Percentiles rank a stretch among this genome's conserved stretches.
These are phyloP conservation scores for Lentinula boryana DNA, from an alignment of 768 basidiomycete species.

Conservation along the genomic window DNA sequence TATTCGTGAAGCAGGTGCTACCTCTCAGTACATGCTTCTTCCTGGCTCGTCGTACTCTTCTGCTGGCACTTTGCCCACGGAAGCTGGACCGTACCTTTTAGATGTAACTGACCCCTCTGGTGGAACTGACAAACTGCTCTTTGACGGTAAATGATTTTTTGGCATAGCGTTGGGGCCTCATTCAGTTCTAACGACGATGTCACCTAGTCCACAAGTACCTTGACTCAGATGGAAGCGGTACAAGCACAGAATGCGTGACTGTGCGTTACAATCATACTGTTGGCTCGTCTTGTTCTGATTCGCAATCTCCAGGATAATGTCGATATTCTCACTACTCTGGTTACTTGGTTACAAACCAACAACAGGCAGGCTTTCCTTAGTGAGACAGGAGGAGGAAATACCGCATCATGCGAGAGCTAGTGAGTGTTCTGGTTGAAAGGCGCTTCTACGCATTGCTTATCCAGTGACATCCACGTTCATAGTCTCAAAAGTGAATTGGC, in stretches of 20 bases:
- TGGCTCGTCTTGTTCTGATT: background rate
- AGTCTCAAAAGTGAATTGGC: slow-evolving; percentile 38
- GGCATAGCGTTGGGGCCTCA: too few relatives aligned
- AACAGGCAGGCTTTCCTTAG: slow-evolving; percentile 27
- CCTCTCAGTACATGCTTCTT: slow-evolving; percentile 47
- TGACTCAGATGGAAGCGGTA: slow-evolving; percentile 45
- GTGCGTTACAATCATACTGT: slow-evolving; percentile 9
- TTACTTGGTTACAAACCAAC: slow-evolving; percentile 31
- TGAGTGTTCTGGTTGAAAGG: slow-evolving; percentile 25
- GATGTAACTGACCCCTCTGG: slow-evolving; percentile 37
- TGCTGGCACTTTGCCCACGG: slow-evolving; percentile 29
- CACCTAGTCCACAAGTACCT: slow-evolving; percentile 50
- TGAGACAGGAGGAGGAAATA: slow-evolving; percentile 54
- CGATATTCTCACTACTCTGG: slow-evolving; percentile 34
- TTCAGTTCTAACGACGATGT: background rate
- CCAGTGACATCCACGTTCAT: background rate
- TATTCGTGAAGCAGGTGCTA: slow-evolving; percentile 52
- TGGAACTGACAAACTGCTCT: slow-evolving; percentile 36
- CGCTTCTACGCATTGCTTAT: slow-evolving; percentile 18
- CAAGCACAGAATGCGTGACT: slow-evolving; percentile 26
- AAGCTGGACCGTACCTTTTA: slow-evolving; percentile 38
- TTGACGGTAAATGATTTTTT: slow-evolving; percentile 28
- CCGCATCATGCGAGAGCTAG: slow-evolving; percentile 35
- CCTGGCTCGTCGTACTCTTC: slow-evolving; percentile 33
- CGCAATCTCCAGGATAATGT: slow-evolving; percentile 32